These are phyloP conservation scores for Exophiala xenobiotica DNA, from an alignment of 2,329 filamentous ascomycete genomes.

Conservation along the genomic window DNA sequence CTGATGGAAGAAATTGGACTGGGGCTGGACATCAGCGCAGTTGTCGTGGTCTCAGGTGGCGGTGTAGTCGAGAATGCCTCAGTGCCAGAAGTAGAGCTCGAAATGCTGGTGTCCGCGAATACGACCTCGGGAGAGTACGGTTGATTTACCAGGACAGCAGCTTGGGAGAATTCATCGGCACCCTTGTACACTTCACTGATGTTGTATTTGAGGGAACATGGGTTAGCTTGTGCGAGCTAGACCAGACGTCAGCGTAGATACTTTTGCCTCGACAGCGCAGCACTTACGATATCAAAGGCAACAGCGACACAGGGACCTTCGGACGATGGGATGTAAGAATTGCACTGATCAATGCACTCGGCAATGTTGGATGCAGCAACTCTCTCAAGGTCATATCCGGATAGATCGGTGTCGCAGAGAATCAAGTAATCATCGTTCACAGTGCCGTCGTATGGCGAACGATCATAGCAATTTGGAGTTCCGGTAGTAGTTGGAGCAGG, in stretches of 20 bases:
- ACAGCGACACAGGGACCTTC: slow-evolving; percentile 20
- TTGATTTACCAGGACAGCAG: slow-evolving; percentile 22
- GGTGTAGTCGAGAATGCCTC: slow-evolving; percentile 8
- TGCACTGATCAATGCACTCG: slow-evolving; percentile 21
- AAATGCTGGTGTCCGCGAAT: slow-evolving; percentile 5
- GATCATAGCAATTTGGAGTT: slow-evolving; percentile 23
- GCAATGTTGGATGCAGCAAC: slow-evolving; percentile 19
- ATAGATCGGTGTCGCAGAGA: slow-evolving; percentile 21
- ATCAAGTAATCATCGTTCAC: slow-evolving; percentile 23
- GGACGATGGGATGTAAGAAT: slow-evolving; percentile 13
- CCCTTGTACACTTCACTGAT: slow-evolving; percentile 17
- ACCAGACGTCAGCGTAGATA: not conserved
- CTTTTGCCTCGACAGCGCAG: not conserved
- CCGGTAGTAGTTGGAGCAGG: slow-evolving; percentile 22
- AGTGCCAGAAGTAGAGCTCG: not conserved
- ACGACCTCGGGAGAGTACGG: slow-evolving; percentile 19
- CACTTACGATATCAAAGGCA: slow-evolving; percentile 23
- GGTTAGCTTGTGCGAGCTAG: slow-evolving; percentile 14
- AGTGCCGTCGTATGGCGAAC: slow-evolving; percentile 21
- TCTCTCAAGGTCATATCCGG: slow-evolving; percentile 17
- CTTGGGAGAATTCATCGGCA: slow-evolving; percentile 18
- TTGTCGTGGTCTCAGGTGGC: not conserved
- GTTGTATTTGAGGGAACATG: slow-evolving; percentile 21
- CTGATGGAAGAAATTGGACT: not conserved
- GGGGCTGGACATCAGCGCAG: not conserved